Percentiles rank a stretch among this genome's conserved stretches.
phyloP scores from a whole-genome alignment of 2,329 filamentous ascomycete genomes.

The Lecanicillium sp. region DNA sequence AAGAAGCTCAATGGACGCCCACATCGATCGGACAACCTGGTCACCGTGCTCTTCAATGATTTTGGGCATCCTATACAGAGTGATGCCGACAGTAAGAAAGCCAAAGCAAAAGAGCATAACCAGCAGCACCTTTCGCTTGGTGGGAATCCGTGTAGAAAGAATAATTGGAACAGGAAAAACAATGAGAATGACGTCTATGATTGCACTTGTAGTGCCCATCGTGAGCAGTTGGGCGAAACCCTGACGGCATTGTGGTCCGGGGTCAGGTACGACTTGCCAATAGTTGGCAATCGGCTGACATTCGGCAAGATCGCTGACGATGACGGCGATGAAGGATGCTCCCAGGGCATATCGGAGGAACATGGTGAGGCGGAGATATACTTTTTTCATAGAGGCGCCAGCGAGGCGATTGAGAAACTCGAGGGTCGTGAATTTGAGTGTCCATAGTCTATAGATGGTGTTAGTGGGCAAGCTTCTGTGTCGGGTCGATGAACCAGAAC shows the following conservation, averaged over 20 bases:
- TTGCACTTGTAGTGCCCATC: slow-evolving; percentile 73
- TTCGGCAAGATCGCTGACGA: slow-evolving; percentile 73
- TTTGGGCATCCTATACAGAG: slow-evolving; percentile 64
- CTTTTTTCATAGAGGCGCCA: slow-evolving; percentile 65
- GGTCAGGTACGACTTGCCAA: slow-evolving; percentile 73
- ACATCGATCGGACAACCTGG: slow-evolving; percentile 76
- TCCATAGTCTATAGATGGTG: slow-evolving; percentile 62
- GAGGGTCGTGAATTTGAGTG: slow-evolving; percentile 76
- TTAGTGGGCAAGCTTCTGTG: neutral
- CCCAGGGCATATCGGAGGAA: slow-evolving; percentile 63
- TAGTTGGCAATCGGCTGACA: slow-evolving; percentile 66
- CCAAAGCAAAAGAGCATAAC: slow-evolving; percentile 73
- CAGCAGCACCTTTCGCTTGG: slow-evolving; percentile 69
- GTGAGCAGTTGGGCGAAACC: slow-evolving; percentile 77
- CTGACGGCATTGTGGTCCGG: slow-evolving; percentile 71
- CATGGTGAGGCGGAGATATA: slow-evolving; percentile 60
- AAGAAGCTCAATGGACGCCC: slow-evolving; percentile 80
- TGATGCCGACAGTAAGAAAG: slow-evolving; percentile 65
- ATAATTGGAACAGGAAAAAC: slow-evolving; percentile 83
- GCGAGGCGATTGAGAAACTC: slow-evolving; percentile 85
- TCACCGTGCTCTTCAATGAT: slow-evolving; percentile 60
- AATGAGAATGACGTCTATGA: slow-evolving; percentile 78
- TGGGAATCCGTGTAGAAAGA: slow-evolving; percentile 62
- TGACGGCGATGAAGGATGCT: slow-evolving; percentile 65
- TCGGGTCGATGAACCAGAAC: slow-evolving; percentile 25